A percentile compares a stretch with the other conserved stretches of the same genome.
These are phyloP conservation scores for Pythium volutum DNA, from an alignment of 352 stramenopile genomes.

Conservation along the genomic window DNA sequence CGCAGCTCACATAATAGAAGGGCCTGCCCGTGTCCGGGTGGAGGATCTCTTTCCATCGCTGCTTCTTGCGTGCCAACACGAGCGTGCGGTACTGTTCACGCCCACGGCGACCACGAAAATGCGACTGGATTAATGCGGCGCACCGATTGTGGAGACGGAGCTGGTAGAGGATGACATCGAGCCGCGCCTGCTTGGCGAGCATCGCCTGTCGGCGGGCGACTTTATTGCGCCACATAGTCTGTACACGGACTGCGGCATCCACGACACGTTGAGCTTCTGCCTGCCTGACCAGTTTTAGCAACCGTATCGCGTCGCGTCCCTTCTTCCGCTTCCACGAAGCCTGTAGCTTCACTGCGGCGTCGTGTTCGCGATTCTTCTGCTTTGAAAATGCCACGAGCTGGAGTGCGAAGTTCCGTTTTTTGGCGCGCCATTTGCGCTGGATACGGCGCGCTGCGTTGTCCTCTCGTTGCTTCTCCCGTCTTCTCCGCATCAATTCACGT, in stretches of 20 bases:
- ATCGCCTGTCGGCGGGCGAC: slow-evolving; percentile 30
- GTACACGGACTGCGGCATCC: slow-evolving; percentile 38
- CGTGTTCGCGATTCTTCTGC: slow-evolving; percentile 36
- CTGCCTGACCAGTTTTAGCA: slow-evolving; percentile 42
- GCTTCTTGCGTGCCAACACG: slow-evolving; percentile 58
- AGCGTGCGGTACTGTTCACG: slow-evolving; percentile 55
- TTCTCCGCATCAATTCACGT: slow-evolving; percentile 32
- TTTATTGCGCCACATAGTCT: slow-evolving; percentile 48
- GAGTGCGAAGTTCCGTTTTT: slow-evolving; percentile 37
- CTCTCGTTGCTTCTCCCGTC: slow-evolving; percentile 25
- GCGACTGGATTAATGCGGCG: slow-evolving; percentile 71
- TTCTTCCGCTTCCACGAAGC: slow-evolving; percentile 58
- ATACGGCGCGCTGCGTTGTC: slow-evolving; percentile 39
- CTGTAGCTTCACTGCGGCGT: slow-evolving; percentile 50
- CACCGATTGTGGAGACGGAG: slow-evolving; percentile 61
- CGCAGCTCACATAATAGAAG: slow-evolving; percentile 88
- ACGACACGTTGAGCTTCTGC: slow-evolving; percentile 33
- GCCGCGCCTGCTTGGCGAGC: slow-evolving; percentile 26
- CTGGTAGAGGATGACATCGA: slow-evolving; percentile 44
- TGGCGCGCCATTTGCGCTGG: slow-evolving; percentile 51
- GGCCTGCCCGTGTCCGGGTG: slow-evolving; percentile 63
- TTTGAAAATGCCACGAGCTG: slow-evolving; percentile 39
- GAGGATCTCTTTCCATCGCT: slow-evolving; percentile 90
- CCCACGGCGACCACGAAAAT: slow-evolving; percentile 67
- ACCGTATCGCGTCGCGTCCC: slow-evolving; percentile 31